Evolutionary conservation across 495 filamentous ascomycete species (phyloP), one percentile per base, ranked within the genome.

Genomic region (Neurospora tetrasperma): DNA sequence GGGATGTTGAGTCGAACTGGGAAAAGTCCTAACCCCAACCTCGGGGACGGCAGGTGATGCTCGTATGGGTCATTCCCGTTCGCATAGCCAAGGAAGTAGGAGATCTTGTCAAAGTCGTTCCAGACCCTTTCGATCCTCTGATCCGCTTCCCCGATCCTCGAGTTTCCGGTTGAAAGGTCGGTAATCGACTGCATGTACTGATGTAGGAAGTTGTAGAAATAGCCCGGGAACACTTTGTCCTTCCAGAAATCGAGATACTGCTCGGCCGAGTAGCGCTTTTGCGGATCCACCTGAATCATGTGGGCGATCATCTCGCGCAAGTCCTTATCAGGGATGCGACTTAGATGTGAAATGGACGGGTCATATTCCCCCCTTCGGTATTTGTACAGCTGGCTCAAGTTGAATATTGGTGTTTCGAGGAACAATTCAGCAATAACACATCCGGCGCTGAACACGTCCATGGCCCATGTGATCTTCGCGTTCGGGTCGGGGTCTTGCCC

Each of bases 361-460:
- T 97, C 94, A 81, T 97, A 99, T 78, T 98, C 94, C 48, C 92
- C 91, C 74, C 91, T 91, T 42, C 93, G 89, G 77, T 98, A 98
- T 78, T 93, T 96, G 86, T 93, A 98, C 73, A 99, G 89, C 80
- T 98, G 95, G 72, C 92, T 94, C 20, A 98, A 84, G 41, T 87
- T 94, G 82, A 99, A 98, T 41, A 98, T 94, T 2, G 95, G 94
- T 0, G 93, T 86, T 80, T 99, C 96, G n/a, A 97, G 87, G 75
- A 98, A 98, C 4, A 99, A 85, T 80, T 99, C 96, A 5, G 96
- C 96, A 76, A 99, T 97, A 27, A 98, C 96, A 78, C 96, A 99
- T 11, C 96, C 96, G 43, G 90, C 92, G 82, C 96, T 98, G 83
- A 99, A 99, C 39, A 99, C 92, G 79, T 99, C 96, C 96, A 99